Conservation (phyloP, 176 grass and related monocot species). For the Melocanna baccifera region DNA sequence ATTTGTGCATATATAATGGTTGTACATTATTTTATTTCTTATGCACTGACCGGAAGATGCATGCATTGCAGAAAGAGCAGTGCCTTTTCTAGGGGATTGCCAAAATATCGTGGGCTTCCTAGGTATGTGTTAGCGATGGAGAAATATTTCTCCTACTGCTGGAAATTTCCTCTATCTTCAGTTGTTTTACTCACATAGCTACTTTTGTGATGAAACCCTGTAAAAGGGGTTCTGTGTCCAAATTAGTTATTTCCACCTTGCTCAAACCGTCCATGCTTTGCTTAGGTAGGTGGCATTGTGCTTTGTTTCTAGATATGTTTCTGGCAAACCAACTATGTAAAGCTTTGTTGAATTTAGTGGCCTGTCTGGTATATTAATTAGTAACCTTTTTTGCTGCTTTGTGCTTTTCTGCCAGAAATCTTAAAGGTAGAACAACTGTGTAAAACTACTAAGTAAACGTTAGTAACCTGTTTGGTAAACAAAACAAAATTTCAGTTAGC, state of each 20-base stretch:
- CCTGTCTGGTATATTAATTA: not conserved
- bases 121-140: constrained; percentile 46
- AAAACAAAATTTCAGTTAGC: not conserved
- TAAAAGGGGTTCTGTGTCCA: not conserved
- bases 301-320: not conserved
- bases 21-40: constrained; percentile 35
- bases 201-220: not conserved
- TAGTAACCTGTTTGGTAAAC: not conserved
- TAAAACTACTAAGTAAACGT: not conserved
- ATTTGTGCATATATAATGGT: constrained; percentile 16
- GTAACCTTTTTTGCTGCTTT: not conserved
- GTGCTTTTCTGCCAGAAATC: constrained; percentile 1
- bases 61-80: constrained; percentile 90
- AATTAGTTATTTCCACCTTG: not conserved
- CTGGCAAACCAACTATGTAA: not conserved
- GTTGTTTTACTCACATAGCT: not conserved
- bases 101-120: constrained; percentile 87
- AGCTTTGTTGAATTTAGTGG: not conserved
- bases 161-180: not conserved
- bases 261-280: not conserved
- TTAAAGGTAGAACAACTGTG: not conserved
- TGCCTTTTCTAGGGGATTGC: constrained; percentile 90
- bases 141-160: constrained; percentile 12
- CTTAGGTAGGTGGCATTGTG: not conserved
- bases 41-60: constrained; percentile 27